Conservation (phyloP, 352 stramenopile genomes). For the Pythium scleroteichum region DNA sequence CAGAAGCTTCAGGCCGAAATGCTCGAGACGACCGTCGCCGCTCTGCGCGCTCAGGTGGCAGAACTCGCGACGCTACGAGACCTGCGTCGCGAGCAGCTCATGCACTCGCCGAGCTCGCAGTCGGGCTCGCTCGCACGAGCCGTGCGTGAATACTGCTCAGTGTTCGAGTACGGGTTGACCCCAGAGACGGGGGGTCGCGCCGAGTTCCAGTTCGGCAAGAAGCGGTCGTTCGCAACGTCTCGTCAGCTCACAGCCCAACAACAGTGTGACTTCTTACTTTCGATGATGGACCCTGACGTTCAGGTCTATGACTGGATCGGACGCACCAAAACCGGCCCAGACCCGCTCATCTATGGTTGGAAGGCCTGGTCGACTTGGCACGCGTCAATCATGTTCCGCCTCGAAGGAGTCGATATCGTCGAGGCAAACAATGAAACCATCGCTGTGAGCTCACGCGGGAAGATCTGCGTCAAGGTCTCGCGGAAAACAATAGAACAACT, state of each 20-base stretch:
- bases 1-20: conserved; percentile 23
- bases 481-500: conserved; percentile 49
- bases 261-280: conserved; percentile 20
- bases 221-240: conserved; percentile 31
- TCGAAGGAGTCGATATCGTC: conserved; percentile 44
- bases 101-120: conserved; percentile 35
- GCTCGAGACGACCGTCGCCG: conserved; percentile 28
- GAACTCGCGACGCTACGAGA: conserved; percentile 45
- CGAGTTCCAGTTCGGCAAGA: conserved; percentile 24
- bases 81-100: conserved; percentile 41
- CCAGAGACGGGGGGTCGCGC: conserved; percentile 5
- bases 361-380: conserved; percentile 29
- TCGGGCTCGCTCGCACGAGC: conserved; percentile 45
- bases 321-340: conserved; percentile 15
- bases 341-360: conserved; percentile 23
- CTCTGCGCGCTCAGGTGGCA: conserved; percentile 45
- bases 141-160: conserved; percentile 44
- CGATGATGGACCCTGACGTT: conserved; percentile 26
- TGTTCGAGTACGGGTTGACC: conserved; percentile 52
- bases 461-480: conserved; percentile 52
- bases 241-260: conserved; percentile 11
- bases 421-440: conserved; percentile 44
- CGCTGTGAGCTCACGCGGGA: conserved; percentile 41
- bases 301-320: conserved; percentile 30
- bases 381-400: conserved; percentile 28